Percentiles rank a stretch among this genome's conserved stretches.
phyloP scores from a whole-genome alignment of 2,329 filamentous ascomycete genomes.

The Orbilia blumenaviensis region DNA sequence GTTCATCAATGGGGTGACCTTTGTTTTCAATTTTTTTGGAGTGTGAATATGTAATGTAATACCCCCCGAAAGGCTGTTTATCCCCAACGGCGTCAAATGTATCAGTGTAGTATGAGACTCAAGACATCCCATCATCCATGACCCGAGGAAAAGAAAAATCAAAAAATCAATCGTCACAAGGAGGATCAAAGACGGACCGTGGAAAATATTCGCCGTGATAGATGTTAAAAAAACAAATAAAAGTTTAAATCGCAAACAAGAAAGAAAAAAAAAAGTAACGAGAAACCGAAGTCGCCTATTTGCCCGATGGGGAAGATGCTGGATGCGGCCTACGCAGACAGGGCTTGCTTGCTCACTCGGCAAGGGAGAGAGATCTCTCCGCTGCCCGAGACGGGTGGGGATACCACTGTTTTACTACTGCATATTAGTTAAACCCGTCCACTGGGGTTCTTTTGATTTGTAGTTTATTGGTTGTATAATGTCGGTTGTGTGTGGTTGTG shows the following conservation, averaged over 20 bases:
- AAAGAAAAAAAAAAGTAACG: slow-evolving; percentile 7
- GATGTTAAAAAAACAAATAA: neutral
- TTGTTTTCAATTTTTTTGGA: no score
- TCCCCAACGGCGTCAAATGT: neutral
- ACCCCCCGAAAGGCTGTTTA: no score
- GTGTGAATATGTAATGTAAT: neutral
- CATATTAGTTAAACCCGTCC: no score
- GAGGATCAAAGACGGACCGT: neutral
- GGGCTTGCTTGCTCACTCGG: slow-evolving; percentile 2
- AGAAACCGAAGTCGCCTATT: slow-evolving; percentile 39
- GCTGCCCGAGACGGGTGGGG: slow-evolving; percentile 7
- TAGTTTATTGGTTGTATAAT: neutral
- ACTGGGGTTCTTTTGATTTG: no score
- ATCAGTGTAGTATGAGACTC: neutral
- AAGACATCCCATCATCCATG: neutral
- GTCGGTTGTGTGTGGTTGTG: neutral
- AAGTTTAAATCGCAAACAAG: slow-evolving; percentile 32
- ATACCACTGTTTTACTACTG: slow-evolving; percentile 11
- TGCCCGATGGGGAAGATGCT: slow-evolving; percentile 30
- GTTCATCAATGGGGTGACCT: slow-evolving; percentile 9
- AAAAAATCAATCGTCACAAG: no score
- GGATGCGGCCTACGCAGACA: slow-evolving; percentile 36
- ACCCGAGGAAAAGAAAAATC: neutral
- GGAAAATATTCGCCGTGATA: slow-evolving; percentile 17
- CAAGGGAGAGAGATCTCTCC: slow-evolving; percentile 24